phyloP scores from a whole-genome alignment of 148 eudicot species.

The Dianthus caryophyllus region DNA sequence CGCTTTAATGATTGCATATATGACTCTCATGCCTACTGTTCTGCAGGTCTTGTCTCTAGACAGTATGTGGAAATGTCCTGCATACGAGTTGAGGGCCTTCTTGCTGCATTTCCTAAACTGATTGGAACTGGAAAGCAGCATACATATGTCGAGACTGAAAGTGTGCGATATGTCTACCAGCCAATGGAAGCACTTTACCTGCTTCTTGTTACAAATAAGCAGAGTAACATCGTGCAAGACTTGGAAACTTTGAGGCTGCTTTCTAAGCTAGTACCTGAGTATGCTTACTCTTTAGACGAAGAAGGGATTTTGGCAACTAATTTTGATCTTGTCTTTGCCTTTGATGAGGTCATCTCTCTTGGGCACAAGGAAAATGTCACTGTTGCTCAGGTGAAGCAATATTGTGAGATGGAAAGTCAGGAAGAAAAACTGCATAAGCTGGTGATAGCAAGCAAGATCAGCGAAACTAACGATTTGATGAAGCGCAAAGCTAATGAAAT shows the following conservation, averaged over 20 bases:
- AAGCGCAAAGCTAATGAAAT: constrained; percentile 94
- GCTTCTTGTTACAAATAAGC: constrained; percentile 92
- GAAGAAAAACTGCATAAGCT: constrained; percentile 95
- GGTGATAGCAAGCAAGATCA: constrained; percentile 86
- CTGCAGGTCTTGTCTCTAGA: constrained; percentile 90
- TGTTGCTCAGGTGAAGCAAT: constrained; percentile 92
- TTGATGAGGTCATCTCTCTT: constrained; percentile 88
- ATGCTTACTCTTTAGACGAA: constrained; percentile 75
- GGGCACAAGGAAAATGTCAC: constrained; percentile 98
- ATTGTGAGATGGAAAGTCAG: constrained; percentile 99
- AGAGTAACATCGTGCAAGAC: constrained; percentile 98
- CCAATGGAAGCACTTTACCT: constrained; percentile 79
- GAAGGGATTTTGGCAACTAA: constrained; percentile 79
- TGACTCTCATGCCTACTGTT: constrained; percentile 7
- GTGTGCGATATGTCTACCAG: constrained; percentile 97
- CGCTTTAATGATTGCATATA: background rate
- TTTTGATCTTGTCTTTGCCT: constrained; percentile 91
- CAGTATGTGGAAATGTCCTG: constrained; percentile 97
- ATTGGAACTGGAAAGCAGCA: constrained; percentile 98
- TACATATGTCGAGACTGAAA: constrained; percentile 95
- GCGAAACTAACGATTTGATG: constrained; percentile 95
- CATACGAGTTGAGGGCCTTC: constrained; percentile 85
- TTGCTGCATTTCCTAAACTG: constrained; percentile 97
- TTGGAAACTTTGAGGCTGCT: constrained; percentile 93
- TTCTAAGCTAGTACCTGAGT: constrained; percentile 95